Base-by-base conservation (phyloP, 164 flowering plant species). In the Nymphaea colorata region DNA sequence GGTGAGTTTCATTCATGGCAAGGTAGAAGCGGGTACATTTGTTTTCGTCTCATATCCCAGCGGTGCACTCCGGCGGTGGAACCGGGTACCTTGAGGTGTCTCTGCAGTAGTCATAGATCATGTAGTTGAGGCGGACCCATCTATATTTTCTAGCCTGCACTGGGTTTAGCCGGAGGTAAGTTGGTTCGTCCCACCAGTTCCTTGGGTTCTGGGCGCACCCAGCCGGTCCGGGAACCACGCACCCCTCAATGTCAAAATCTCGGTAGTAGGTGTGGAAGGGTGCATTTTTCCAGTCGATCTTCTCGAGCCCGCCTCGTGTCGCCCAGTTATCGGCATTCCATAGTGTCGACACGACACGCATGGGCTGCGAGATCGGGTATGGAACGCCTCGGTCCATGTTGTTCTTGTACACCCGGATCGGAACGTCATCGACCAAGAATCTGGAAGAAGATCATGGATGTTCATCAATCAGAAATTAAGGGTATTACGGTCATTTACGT, bases 241-340 rank as follows among this genome's bases (percentile, higher is more conserved):
- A 71, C 55, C 67, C 70, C 12, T 74, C 77, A 12, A 74, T 70
- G 43, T 71, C 67, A 41, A 74, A 74, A 43, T 64, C 73, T 42
- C 59, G 70, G 67, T 64, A 70, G 70, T 67, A 67, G 14, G 77
- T 61, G 14, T 44, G 59, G 71, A 74, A 74, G 41, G 77, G 77
- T 10, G 74, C 61, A 55, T 63, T 66, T 64, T 43, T 67, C 77
- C 77, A 74, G 45, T 74, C 71, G 16, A 68, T 74, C 68, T 74
- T 74, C 65, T 70, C 74, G n/a, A 71, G 36, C 8, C 77, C 77
- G 5, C 77, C 77, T 1, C 70, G 68, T 11, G 77, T 74, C 41
- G 70, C 73, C 75, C 75, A 72, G 5, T 72, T 44, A 15, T 72
- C 75, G 1, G 75, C 75, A 4, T 72, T 64, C 77, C 77, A 74